Conservation (phyloP, 306 rosid genomes). For the Dryas alaskensis region DNA sequence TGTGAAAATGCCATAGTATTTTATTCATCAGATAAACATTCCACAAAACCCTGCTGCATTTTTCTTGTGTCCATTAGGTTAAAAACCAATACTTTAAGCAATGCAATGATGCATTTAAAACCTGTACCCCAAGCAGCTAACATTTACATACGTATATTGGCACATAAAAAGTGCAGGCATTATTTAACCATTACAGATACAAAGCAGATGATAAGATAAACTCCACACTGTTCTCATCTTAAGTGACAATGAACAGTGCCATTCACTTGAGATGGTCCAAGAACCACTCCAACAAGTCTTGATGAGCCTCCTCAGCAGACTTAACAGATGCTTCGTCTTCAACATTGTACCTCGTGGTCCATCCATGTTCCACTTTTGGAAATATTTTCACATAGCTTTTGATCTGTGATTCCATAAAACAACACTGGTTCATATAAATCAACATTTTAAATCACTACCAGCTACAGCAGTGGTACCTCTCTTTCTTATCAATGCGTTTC, state of each 20-base stretch:
- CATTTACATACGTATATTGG: not conserved
- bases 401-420: not conserved
- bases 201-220: not conserved
- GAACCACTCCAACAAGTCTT: conserved; percentile 45
- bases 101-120: not conserved
- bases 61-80: too few species aligned
- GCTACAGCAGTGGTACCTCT: too few species aligned
- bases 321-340: conserved; percentile 42
- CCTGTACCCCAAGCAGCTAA: not conserved
- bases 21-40: too few species aligned
- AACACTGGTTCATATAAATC: not conserved
- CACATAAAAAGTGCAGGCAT: not conserved
- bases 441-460: not conserved
- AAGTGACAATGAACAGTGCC: not conserved
- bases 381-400: conserved; percentile 41
- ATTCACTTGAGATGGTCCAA: conserved; percentile 35
- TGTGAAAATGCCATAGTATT: too few species aligned
- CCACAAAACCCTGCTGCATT: too few species aligned
- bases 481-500: too few species aligned
- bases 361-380: conserved; percentile 50
- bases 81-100: not conserved
- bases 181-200: not conserved
- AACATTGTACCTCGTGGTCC: conserved; percentile 41
- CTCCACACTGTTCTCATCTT: not conserved
- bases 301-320: conserved; percentile 54